phyloP scores from a whole-genome alignment of 306 rosid genomes.

The Aeschynomene evenia region DNA sequence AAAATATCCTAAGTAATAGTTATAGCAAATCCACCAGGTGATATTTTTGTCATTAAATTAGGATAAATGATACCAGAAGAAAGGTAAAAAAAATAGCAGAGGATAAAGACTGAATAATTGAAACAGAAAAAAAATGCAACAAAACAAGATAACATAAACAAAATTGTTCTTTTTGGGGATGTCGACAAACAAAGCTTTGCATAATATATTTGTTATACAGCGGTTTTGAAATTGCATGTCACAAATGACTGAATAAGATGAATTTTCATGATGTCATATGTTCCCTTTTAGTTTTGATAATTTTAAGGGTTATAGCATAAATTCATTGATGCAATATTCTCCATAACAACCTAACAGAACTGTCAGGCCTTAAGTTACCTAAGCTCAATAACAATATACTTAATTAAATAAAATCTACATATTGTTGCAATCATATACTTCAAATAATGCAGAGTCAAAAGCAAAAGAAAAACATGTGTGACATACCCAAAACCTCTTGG shows the following conservation, averaged over 20 bases:
- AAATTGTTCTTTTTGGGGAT: not conserved
- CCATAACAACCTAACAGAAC: slow-evolving; percentile 4
- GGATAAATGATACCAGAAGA: not conserved
- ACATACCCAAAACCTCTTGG: slow-evolving; percentile 69
- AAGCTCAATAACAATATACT: not conserved
- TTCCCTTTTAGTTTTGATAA: not conserved
- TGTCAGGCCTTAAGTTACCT: not conserved
- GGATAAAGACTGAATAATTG: not conserved
- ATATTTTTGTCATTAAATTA: not conserved
- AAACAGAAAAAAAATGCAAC: not conserved
- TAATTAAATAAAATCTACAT: slow-evolving; percentile 8
- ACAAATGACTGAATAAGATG: slow-evolving; percentile 3
- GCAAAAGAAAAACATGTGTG: not conserved
- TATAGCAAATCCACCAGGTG: not conserved
- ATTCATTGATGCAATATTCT: slow-evolving; percentile 3
- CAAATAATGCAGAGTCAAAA: too few relatives aligned
- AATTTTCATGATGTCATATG: not conserved
- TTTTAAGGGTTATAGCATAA: not conserved
- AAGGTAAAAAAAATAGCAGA: too few relatives aligned
- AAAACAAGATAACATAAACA: not conserved
- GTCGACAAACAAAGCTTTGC: not conserved
- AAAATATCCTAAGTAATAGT: not conserved
- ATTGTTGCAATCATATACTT: not conserved
- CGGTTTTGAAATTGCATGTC: not conserved
- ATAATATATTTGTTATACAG: not conserved